Evolutionary conservation across 1,284 basidiomycete species (phyloP), one percentile per base, ranked within the genome.

Genomic region (Sanghuangporus sanghuang): DNA sequence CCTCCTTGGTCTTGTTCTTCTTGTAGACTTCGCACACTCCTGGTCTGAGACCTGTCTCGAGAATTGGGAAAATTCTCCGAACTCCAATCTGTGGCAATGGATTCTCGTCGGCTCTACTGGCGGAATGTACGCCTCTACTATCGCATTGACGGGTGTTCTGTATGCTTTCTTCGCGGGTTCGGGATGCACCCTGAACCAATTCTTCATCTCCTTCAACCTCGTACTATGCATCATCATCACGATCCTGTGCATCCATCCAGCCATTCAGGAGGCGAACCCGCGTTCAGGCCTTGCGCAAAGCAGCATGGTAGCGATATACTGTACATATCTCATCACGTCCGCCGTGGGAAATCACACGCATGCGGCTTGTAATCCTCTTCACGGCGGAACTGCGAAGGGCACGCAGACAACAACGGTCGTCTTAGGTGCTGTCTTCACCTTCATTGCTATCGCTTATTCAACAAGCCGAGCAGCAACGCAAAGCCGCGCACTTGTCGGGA

Each of bases 21-120:
- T 99, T 63, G 93, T 99, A 75, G 96, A 99, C 80, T 98, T 99
- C 73, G 97, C 96, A 0, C 97, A 99, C 73, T 92, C 94, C 1
- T 99, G 95, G 95, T 95, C 95, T 39, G 96, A 99, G 77, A 96
- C 89, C 12, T 98, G 96, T 72, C 84, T 98, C 58, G 91, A 98
- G 69, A 93, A 93, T 67, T 98, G 95, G 95, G 96, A 98, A 74
- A 85, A 86, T 64, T 88, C 88, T 6, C 79, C 79, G 44, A 72
- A 72, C 39, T 96, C 95, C 11, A 92, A 92, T 67, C 78, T 96
- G 59, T 99, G 96, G 96, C 95, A 98, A 76, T 98, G 92, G 85
- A 88, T 97, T 65, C 87, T 99, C 62, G 88, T 99, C 66, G 90
- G 93, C 18, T 95, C 93, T n/a, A 98, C 97, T 0, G 87, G 90